Base-by-base conservation (phyloP, 2,329 filamentous ascomycete species). In the Gyromitra esculenta region DNA sequence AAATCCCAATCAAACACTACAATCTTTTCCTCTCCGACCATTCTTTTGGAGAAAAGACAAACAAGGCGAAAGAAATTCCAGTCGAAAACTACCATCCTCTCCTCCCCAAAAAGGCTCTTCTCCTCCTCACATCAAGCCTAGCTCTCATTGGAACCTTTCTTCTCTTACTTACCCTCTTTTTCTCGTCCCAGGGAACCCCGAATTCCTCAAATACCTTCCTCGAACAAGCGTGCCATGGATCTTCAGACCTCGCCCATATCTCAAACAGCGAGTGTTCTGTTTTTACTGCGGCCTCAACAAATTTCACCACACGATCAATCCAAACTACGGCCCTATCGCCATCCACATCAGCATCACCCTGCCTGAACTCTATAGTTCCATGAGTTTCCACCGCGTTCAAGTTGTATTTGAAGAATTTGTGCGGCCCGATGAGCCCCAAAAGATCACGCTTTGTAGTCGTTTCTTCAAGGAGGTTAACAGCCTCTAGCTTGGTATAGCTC, bases 381-480 rank as follows among this genome's bases (percentile, higher is more conserved):
- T 78, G 69, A n/a, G 37, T 73, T 9, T 67, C 39, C 2, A 77
- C 41, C 1, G 73, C 66, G 13, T 57, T 70, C 41, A 79, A 72
- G 50, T 79, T 79, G 35, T 79, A 79, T 45, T 79, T 79, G 21
- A 76, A 78, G 25, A 77, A 78, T 45, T 78, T 79, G 37, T 74
- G 60, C 5, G 73, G 65, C 11, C 76, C 70, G 5, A 79, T 68
- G 18, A 78, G 48, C 13, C 72, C n/a, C 8, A 77, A 37, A 15
- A 79, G 66, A 21, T 79, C 72, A 11, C 43, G 18, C 11, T 50
- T 39, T 4, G 72, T 76, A 9, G 13, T 11, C 25, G 66, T 37
- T 18, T 37, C 52, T 25, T 79, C 75, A 11, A 79, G 62, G 57
- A 60, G 52, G 35, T 37, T 63, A 6, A 79, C 52, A 62, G 68